Base-by-base conservation (phyloP, 176 grass and related monocot genomes). In the Urochloa ruziziensis region DNA sequence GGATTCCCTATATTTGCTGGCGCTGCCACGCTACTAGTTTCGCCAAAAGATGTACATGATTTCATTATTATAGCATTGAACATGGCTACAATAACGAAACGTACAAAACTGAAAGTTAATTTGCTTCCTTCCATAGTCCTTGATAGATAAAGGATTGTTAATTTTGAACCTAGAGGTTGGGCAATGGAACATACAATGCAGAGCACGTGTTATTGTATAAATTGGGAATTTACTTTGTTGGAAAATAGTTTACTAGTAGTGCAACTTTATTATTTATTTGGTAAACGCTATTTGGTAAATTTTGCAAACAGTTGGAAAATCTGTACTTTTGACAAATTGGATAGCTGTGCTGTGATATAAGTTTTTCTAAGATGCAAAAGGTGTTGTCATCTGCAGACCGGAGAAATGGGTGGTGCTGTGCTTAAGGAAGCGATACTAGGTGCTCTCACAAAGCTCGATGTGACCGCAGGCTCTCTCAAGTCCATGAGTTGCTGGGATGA, bases 361-460 rank as follows among this genome's bases (percentile, higher is more conserved):
- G 30, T 30, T 62, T 63, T 63, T 63, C 5, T 63, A 14, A 32
- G 29, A 34, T 33, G 33, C 1, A 10, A 61, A 9, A 36, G 6
- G 15, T 67, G 18, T 37, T 37, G 30, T 35, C 27, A 63, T 23
- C 17, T 67, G 18, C 77, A 89, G 88, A 81, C 25, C 2, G 77
- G 52, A 10, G 62, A 37, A 6, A 54, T 44, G 54, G 17, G 47
- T 54, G 57, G 24, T 23, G 61, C 42, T 71, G 37, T 62, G 35
- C 49, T 69, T 40, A 62, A 81, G 70, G 30, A 85, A 73, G 69
- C 8, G 3, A 68, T 77, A 4, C 40, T 53, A 6, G 29, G 32
- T 76, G 70, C 82, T 8, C 72, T 85, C 21, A 21, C 53, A 2
- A 30, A 59, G 16, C 83, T 83, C 28, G 23, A 86, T 32, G 44